Conservation (phyloP, 1,284 basidiomycete genomes). For the Austroboletus novae-zelandiae region DNA sequence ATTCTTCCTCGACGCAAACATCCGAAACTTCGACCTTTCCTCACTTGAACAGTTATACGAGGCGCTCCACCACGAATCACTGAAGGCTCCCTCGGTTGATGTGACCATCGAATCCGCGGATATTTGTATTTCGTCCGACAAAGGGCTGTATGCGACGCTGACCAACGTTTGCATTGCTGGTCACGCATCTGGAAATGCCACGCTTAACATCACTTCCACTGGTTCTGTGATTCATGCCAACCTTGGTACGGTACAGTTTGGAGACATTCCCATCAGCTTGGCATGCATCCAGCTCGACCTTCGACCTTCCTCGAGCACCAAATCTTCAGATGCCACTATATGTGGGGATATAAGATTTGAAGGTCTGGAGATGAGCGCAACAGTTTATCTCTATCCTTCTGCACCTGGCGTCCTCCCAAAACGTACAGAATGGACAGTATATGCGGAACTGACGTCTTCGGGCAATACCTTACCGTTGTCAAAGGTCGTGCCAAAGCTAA, state of each 20-base stretch:
- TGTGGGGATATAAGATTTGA: slow-evolving; percentile 4
- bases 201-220: slow-evolving; percentile 2
- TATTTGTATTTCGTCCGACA: background rate
- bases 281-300: slow-evolving; percentile 10
- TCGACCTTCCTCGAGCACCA: slow-evolving; percentile 2
- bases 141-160: slow-evolving; percentile 7
- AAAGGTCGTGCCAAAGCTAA: slow-evolving; percentile 6
- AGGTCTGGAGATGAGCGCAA: background rate
- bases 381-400: slow-evolving; percentile 9
- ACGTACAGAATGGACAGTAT: slow-evolving; percentile 7
- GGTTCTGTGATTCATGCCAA: slow-evolving; percentile 6
- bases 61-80: background rate
- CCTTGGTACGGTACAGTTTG: slow-evolving; percentile 3
- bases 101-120: slow-evolving; percentile 9
- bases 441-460: slow-evolving; percentile 3
- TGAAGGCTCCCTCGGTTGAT: slow-evolving; percentile 4
- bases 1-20: background rate
- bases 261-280: slow-evolving; percentile 4
- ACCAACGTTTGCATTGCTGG: slow-evolving; percentile 5
- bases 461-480: slow-evolving; percentile 1
- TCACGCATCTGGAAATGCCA: background rate
- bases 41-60: slow-evolving; percentile 6
- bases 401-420: slow-evolving; percentile 1
- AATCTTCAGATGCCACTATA: slow-evolving; percentile 2
- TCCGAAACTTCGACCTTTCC: slow-evolving; percentile 3